Evolutionary conservation across 495 filamentous ascomycete species (phyloP).

Genomic region (Margaritispora aquatica): DNA sequence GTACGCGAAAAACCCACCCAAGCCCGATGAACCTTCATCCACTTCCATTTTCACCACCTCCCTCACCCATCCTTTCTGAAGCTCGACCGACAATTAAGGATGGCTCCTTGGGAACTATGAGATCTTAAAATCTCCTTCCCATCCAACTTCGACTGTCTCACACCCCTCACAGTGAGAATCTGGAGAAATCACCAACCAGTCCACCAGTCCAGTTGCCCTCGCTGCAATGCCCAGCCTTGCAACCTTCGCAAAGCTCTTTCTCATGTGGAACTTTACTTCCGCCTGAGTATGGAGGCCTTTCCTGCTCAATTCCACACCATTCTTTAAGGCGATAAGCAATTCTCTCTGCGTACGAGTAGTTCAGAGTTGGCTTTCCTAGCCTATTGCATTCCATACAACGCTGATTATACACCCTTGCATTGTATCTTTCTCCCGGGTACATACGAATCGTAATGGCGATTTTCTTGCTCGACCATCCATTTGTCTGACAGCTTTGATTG

Average conservation of each 20-base stretch:
- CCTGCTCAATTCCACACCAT: slow-evolving; percentile 40
- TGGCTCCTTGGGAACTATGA: too few relatives aligned
- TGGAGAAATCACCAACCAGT: too few relatives aligned
- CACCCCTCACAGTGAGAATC: too few relatives aligned
- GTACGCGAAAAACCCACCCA: too few relatives aligned
- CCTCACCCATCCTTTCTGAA: too few relatives aligned
- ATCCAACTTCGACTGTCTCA: too few relatives aligned
- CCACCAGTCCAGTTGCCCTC: too few relatives aligned
- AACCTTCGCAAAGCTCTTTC: slow-evolving; percentile 40
- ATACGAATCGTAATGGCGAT: slow-evolving; percentile 40
- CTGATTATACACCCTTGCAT: slow-evolving; percentile 42
- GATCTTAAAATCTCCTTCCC: too few relatives aligned
- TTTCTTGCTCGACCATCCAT: slow-evolving; percentile 35
- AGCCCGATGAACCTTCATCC: too few relatives aligned
- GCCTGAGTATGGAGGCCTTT: slow-evolving; percentile 22
- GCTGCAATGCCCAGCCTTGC: slow-evolving; percentile 41
- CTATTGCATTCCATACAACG: slow-evolving; percentile 32
- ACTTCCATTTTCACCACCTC: too few relatives aligned
- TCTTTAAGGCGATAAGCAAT: slow-evolving; percentile 44
- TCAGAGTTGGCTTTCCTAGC: slow-evolving; percentile 30
- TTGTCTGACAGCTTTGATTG: slow-evolving; percentile 22
- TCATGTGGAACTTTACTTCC: slow-evolving; percentile 32
- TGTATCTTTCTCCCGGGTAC: slow-evolving; percentile 35
- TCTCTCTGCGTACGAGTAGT: slow-evolving; percentile 41
- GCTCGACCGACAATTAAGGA: too few relatives aligned